Conservation (phyloP, 208 protist species). For the Acanthamoeba culbertsoni region DNA sequence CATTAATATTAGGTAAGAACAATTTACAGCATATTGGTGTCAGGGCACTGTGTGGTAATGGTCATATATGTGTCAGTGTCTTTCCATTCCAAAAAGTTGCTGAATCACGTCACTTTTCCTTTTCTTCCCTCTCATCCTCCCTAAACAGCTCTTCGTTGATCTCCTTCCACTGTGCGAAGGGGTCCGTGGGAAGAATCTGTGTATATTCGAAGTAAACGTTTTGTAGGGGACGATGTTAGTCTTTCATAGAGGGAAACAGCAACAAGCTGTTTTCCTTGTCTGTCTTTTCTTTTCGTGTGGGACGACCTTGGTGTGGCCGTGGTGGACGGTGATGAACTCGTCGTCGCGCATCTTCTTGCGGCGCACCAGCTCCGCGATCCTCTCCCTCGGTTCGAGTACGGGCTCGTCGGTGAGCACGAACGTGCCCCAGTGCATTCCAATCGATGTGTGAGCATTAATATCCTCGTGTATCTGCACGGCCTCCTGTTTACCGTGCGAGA, state of each 20-base stretch:
- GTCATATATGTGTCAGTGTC: no score
- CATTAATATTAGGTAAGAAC: no score
- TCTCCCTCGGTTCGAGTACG: background rate
- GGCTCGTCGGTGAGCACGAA: conserved; percentile 68
- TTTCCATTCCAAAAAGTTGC: no score
- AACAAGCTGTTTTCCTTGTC: no score
- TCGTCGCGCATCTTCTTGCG: background rate
- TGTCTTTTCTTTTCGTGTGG: no score
- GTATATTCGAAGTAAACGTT: background rate
- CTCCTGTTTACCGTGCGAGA: background rate
- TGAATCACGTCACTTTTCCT: background rate
- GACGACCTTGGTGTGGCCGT: conserved; percentile 39
- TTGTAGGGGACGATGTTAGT: background rate
- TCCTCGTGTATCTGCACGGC: conserved; percentile 66
- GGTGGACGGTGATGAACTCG: conserved; percentile 9
- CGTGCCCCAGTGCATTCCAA: conserved; percentile 75
- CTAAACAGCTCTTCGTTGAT: background rate
- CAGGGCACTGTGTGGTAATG: no score
- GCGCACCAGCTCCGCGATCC: background rate
- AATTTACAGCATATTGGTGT: no score
- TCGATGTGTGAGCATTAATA: conserved; percentile 44
- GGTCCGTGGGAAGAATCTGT: background rate
- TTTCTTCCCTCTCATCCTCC: background rate
- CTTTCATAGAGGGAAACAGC: background rate
- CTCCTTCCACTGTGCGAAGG: background rate